Evolutionary conservation across 805 yeast genomes (phyloP), one percentile per base, ranked within the genome.

Genomic region (Teunomyces lycoperdinae): DNA sequence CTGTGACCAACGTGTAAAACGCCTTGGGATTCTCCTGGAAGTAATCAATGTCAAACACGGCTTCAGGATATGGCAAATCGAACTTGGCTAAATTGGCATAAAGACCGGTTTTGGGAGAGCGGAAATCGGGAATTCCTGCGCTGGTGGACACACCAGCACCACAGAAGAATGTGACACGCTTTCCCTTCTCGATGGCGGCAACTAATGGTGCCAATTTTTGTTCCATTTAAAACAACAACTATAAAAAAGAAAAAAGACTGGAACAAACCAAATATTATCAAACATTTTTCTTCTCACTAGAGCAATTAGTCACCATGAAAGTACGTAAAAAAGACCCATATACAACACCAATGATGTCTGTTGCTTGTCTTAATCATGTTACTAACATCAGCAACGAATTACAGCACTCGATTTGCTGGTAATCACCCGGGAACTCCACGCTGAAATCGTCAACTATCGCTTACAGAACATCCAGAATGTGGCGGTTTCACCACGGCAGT

Each of bases 91-190:
- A 71, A 62, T 92, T 92, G 53, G 90, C 80, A 59, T 92, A 92
- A 5, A 92, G 76, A 0, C 96, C 96, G 1, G 98, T 92, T 38
- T 81, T 79, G 0, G 97, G 97, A 14, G 95, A 83, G 55, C 98
- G 74, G 64, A 92, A 92, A 64, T 92, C 99, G 0, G 98, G 99
- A 41, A 91, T 92, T 0, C 98, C 99, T 42, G 96, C 90, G 2
- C 87, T 74, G 0, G 98, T 92, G 2, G 97, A 89, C 34, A 90
- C 83, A 1, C 99, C 99, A 0, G 99, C 99, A 1, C 99, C 99
- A 7, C 84, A 84, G 68, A 86, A 78, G 58, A 87, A 83, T 0
- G 84, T 78, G 5, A 85, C 77, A 52, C 79, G 77, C 53, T 67
- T 70, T 1, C 68, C 68, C 3, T 51, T 40, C 38, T 61, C 54